phyloP scores from a whole-genome alignment of 441 rosid genomes.

The Populus hybrid region DNA sequence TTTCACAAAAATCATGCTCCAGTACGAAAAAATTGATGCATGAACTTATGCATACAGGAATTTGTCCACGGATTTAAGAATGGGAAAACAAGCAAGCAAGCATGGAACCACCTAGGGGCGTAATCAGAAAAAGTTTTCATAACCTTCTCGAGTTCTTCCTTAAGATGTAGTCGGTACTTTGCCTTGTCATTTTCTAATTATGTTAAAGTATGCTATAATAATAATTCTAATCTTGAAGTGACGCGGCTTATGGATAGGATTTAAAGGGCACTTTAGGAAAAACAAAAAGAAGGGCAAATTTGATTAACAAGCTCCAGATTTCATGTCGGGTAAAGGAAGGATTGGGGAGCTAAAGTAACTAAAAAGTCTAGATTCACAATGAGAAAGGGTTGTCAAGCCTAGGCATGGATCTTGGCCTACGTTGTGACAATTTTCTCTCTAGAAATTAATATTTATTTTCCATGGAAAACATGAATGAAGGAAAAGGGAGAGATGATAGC shows the following conservation, averaged over 20 bases:
- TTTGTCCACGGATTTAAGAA: neutral
- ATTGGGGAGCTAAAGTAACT: constrained; percentile 24
- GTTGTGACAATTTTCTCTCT: neutral
- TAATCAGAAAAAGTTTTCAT: neutral
- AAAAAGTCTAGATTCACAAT: constrained; percentile 24
- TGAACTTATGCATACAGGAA: neutral
- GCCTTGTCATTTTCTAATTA: constrained; percentile 8
- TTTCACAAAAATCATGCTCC: no score
- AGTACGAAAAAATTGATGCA: neutral
- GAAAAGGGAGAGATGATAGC: neutral
- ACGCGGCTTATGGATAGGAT: constrained; percentile 26
- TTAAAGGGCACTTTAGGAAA: constrained; percentile 21
- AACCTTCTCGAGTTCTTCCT: constrained; percentile 6
- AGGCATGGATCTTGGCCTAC: constrained; percentile 4
- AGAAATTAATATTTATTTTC: neutral
- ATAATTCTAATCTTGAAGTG: constrained; percentile 3
- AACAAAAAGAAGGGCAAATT: neutral
- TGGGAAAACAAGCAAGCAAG: neutral
- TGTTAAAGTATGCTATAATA: neutral
- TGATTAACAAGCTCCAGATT: constrained; percentile 23
- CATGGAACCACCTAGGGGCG: neutral
- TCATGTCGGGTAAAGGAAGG: constrained; percentile 35
- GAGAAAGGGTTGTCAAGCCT: constrained; percentile 23
- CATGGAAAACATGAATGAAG: constrained; percentile 3
- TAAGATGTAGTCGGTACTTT: constrained; percentile 5